Evolutionary conservation across 2,329 filamentous ascomycete species (phyloP).

Genomic region (Lecanicillium sp.): DNA sequence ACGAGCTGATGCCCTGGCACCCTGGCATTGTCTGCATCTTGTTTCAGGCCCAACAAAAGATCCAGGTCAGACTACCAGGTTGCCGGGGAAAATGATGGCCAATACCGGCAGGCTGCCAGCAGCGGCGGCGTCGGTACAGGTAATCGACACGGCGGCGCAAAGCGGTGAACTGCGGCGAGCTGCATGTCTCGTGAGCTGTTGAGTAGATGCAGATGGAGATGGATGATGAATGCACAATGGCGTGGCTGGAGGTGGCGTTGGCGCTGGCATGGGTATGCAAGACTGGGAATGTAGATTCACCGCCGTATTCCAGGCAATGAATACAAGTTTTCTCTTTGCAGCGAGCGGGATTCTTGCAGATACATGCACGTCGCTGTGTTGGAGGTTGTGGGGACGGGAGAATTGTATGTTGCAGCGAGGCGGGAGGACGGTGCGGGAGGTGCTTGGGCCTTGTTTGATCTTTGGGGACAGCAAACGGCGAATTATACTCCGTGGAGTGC

Average conservation of each 20-base stretch:
- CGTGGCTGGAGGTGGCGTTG: background rate
- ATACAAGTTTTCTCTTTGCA: too few relatives aligned
- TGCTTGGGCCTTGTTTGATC: background rate
- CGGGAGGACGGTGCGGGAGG: background rate
- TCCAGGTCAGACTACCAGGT: background rate
- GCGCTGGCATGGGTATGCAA: too few relatives aligned
- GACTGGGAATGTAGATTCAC: background rate
- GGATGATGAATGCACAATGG: background rate
- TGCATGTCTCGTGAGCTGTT: constrained; percentile 13
- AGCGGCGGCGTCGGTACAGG: background rate
- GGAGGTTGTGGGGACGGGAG: background rate
- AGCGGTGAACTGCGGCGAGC: background rate
- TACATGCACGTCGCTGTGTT: too few relatives aligned
- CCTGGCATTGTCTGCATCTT: background rate
- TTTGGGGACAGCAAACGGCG: too few relatives aligned
- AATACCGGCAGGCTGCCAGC: background rate
- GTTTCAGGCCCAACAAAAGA: background rate
- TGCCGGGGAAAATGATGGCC: too few relatives aligned
- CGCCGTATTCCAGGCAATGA: background rate
- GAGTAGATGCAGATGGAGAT: background rate
- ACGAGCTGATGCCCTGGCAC: too few relatives aligned
- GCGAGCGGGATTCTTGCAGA: too few relatives aligned
- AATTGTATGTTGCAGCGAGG: background rate
- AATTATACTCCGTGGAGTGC: too few relatives aligned
- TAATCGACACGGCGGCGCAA: background rate